Evolutionary conservation across 331 rosid species (phyloP).

Genomic region (Quercus tomentella): DNA sequence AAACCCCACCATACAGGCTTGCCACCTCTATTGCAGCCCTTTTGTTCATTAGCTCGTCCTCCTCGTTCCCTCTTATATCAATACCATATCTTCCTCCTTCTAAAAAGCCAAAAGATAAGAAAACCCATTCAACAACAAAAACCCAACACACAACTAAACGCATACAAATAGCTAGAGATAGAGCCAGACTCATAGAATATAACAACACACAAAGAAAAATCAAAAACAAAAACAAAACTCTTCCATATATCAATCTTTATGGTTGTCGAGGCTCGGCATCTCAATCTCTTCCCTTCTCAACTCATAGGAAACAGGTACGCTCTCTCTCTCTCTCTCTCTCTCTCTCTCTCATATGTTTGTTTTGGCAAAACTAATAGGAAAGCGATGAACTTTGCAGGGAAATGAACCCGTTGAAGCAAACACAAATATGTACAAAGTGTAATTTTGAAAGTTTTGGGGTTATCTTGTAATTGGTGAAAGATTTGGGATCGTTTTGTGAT

Average conservation of each 20-base stretch:
- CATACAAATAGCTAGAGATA: neutral
- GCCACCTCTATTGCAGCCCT: slow-evolving; percentile 54
- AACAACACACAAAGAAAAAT: too few species aligned
- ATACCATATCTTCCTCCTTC: slow-evolving; percentile 7
- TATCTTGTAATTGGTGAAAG: too few species aligned
- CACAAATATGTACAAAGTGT: slow-evolving; percentile 22
- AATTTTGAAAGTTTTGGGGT: too few species aligned
- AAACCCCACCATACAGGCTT: slow-evolving; percentile 60
- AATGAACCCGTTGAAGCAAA: slow-evolving; percentile 50
- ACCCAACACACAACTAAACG: neutral
- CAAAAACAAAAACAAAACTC: too few species aligned
- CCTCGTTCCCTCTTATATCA: neutral
- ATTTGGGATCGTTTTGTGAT: too few species aligned
- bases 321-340: too few species aligned
- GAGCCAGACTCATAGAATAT: neutral
- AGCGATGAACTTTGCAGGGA: slow-evolving; percentile 30
- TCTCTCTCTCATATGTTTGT: neutral
- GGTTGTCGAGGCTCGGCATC: slow-evolving; percentile 90
- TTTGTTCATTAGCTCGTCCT: slow-evolving; percentile 15
- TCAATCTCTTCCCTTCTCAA: slow-evolving; percentile 66
- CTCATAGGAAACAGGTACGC: slow-evolving; percentile 51
- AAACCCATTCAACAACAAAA: too few species aligned
- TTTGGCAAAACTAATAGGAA: neutral
- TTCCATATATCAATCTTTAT: slow-evolving; percentile 20
- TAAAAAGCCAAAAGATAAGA: neutral